Evolutionary conservation across 345 rosid genomes (phyloP).

Genomic region (Gossypium sturtianum): DNA sequence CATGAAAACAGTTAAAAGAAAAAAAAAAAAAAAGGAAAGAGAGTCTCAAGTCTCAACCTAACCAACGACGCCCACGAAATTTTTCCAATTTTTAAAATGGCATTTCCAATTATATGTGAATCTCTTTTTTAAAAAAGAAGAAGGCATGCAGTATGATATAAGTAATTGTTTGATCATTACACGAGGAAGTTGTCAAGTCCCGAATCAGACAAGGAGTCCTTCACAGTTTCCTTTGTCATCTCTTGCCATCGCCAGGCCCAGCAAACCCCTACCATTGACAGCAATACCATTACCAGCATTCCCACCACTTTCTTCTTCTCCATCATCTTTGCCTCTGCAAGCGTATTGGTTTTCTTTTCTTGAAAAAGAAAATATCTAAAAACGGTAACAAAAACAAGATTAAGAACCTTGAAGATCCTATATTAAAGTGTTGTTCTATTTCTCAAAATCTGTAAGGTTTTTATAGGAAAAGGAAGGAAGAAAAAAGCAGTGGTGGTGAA

Average conservation of each 20-base stretch:
- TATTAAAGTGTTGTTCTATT: background rate
- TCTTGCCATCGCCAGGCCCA: constrained; percentile 25
- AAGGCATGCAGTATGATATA: background rate
- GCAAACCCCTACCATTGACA: constrained; percentile 15
- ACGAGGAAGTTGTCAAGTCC: constrained; percentile 20
- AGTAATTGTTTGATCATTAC: constrained; percentile 21
- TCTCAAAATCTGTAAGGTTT: background rate
- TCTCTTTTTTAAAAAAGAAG: too few species aligned
- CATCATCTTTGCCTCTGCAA: constrained; percentile 16
- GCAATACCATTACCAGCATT: constrained; percentile 13
- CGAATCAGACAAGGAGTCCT: constrained; percentile 35
- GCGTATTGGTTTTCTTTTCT: background rate
- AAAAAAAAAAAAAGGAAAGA: too few species aligned
- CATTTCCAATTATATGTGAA: too few species aligned
- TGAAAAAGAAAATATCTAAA: background rate
- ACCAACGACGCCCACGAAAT: too few species aligned
- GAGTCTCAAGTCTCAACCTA: too few species aligned
- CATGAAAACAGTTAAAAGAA: too few species aligned
- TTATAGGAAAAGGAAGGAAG: background rate
- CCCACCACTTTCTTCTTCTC: constrained; percentile 21
- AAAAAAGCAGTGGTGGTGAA: background rate
- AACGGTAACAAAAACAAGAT: background rate
- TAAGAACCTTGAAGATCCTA: background rate
- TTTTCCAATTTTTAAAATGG: too few species aligned
- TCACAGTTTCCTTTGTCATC: constrained; percentile 3